phyloP scores from a whole-genome alignment of 331 rosid species.

The Malus hybrid region DNA sequence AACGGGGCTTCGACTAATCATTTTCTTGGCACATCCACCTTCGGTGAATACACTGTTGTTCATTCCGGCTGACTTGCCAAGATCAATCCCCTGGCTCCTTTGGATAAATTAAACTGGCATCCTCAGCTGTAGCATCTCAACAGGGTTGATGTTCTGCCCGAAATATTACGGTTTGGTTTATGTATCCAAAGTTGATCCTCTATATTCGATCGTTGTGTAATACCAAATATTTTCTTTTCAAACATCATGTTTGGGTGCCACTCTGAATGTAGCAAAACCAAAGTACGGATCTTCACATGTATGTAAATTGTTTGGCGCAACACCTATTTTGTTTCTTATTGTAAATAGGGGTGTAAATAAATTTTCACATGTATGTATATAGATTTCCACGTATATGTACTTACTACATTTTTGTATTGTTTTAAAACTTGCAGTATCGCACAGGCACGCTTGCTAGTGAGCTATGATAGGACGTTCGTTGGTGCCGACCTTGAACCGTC shows the following conservation, averaged over 20 bases:
- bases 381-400: no score
- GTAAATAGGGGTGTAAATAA: no score
- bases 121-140: slow-evolving; percentile 33
- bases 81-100: slow-evolving; percentile 26
- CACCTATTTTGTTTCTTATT: no score
- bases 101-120: slow-evolving; percentile 24
- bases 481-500: neutral
- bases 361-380: no score
- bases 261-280: slow-evolving; percentile 36
- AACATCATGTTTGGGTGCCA: slow-evolving; percentile 24
- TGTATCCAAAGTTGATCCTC: neutral
- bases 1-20: slow-evolving; percentile 18
- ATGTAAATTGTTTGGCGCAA: no score
- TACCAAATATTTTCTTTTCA: neutral
- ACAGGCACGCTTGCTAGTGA: accelerated
- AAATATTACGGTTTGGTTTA: neutral
- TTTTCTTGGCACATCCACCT: slow-evolving; percentile 33
- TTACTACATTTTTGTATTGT: no score
- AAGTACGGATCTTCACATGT: slow-evolving; percentile 14
- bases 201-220: no score
- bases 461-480: neutral
- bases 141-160: slow-evolving; percentile 7
- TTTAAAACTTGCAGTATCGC: no score
- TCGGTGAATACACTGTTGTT: slow-evolving; percentile 30
- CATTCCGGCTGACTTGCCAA: slow-evolving; percentile 28